phyloP scores from a whole-genome alignment of 129 eudicot genomes.

The Glebionis coronaria region DNA sequence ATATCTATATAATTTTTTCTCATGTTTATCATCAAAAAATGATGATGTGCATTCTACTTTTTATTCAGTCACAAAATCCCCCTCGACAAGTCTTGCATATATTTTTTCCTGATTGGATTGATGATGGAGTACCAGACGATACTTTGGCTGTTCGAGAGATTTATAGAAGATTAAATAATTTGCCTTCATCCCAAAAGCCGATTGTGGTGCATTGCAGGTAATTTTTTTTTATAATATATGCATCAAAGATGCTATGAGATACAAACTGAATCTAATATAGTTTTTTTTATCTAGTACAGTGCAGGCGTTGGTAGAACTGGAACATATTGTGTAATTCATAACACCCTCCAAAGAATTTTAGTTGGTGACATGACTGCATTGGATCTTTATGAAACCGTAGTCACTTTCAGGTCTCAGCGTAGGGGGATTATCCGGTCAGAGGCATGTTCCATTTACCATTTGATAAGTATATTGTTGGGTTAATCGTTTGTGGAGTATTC shows the following conservation, averaged over 20 bases:
- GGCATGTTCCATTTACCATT: constrained; percentile 48
- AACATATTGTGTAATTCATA: constrained; percentile 70
- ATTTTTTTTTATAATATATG: background rate
- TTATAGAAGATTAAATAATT: constrained; percentile 40
- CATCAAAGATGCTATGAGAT: background rate
- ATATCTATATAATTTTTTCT: background rate
- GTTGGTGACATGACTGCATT: constrained; percentile 76
- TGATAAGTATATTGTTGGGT: too few relatives aligned
- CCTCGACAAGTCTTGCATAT: constrained; percentile 71
- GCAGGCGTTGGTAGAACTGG: constrained; percentile 98
- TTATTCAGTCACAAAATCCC: constrained; percentile 22
- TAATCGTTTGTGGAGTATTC: too few relatives aligned
- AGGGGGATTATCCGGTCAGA: constrained; percentile 80
- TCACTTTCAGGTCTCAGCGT: constrained; percentile 67
- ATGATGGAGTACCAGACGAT: constrained; percentile 76
- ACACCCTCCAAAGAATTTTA: constrained; percentile 69
- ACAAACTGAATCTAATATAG: constrained; percentile 18
- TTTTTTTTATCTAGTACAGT: constrained; percentile 38
- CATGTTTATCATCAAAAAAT: background rate
- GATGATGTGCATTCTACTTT: background rate
- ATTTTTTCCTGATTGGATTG: constrained; percentile 88
- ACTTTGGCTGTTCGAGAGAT: constrained; percentile 78
- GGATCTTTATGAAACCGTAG: constrained; percentile 60
- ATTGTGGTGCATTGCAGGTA: constrained; percentile 96
- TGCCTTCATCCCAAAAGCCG: constrained; percentile 61